A percentile compares a stretch with the other conserved stretches of the same genome.
Evolutionary conservation across 2,329 filamentous ascomycete genomes (phyloP).

Genomic region (Apiospora phragmitis): DNA sequence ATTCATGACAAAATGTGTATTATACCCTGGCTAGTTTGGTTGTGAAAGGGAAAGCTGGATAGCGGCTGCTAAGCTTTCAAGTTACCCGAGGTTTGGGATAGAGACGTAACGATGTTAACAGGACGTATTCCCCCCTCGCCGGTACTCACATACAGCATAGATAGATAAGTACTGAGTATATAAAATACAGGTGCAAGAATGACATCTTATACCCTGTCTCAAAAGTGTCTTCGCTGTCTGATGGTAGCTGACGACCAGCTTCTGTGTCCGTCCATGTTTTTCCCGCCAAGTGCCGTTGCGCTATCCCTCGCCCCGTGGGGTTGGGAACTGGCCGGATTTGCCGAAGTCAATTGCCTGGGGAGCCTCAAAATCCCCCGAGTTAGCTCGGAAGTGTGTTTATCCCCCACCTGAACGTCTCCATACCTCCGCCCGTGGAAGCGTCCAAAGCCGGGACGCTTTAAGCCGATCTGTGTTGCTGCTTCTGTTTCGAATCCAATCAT

Average conservation of each 20-base stretch:
- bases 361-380: not conserved
- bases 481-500: not conserved
- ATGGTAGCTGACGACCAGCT: not conserved
- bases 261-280: not conserved
- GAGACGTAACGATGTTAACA: not conserved
- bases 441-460: not conserved
- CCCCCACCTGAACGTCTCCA: constrained; percentile 12
- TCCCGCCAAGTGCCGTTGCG: not conserved
- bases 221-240: not conserved
- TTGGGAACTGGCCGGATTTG: not conserved
- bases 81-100: not conserved
- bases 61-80: not conserved
- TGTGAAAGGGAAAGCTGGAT: not conserved
- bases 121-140: not conserved
- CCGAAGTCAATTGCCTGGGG: constrained; percentile 10
- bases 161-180: not conserved
- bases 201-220: not conserved
- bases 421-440: not conserved
- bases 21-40: constrained; percentile 6
- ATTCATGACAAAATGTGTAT: constrained; percentile 2
- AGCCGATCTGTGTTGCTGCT: not conserved
- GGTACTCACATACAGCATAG: not conserved
- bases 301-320: not conserved
- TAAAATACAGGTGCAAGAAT: not conserved
- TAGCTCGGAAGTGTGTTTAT: constrained; percentile 16